Evolutionary conservation across 192 early-diverging fungal genomes (phyloP).

Genomic region (Physocladia obscura): DNA sequence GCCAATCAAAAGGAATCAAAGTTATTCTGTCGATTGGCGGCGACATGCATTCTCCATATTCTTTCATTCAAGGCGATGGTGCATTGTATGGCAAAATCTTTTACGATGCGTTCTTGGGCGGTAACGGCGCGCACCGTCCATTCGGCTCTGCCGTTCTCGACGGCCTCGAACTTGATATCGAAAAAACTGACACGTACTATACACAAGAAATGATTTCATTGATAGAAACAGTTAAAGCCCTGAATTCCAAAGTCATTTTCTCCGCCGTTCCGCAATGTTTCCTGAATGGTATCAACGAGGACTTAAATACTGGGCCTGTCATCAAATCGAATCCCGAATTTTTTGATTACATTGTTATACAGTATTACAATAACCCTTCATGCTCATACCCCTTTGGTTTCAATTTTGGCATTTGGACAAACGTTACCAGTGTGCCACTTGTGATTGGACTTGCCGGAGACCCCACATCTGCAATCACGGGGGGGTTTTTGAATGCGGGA

Average conservation of each 20-base stretch:
- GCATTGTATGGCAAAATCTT: constrained; percentile 5
- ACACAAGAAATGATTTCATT: not conserved
- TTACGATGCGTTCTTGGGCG: constrained; percentile 13
- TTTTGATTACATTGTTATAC: constrained; percentile 22
- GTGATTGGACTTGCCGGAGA: constrained; percentile 22
- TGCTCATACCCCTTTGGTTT: constrained; percentile 23
- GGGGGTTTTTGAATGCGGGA: constrained; percentile 13
- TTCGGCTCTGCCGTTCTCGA: constrained; percentile 20
- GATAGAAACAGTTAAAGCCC: constrained; percentile 1
- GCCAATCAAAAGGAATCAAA: constrained; percentile 22
- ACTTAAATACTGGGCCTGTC: constrained; percentile 7
- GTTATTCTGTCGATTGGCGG: constrained; percentile 25
- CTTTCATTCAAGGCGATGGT: constrained; percentile 8
- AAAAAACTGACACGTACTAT: constrained; percentile 5
- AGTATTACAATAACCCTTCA: constrained; percentile 26
- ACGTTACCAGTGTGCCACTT: not conserved
- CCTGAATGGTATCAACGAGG: constrained; percentile 17
- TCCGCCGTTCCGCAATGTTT: constrained; percentile 22
- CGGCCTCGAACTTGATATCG: constrained; percentile 21
- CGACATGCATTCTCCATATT: constrained; percentile 12
- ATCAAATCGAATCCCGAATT: not conserved
- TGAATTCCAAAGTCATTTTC: not conserved
- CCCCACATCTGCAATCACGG: constrained; percentile 14
- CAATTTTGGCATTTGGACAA: constrained; percentile 19
- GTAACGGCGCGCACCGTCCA: not conserved